Base-by-base conservation (phyloP, 768 basidiomycete genomes). In the Candolleomyces eurysporus region DNA sequence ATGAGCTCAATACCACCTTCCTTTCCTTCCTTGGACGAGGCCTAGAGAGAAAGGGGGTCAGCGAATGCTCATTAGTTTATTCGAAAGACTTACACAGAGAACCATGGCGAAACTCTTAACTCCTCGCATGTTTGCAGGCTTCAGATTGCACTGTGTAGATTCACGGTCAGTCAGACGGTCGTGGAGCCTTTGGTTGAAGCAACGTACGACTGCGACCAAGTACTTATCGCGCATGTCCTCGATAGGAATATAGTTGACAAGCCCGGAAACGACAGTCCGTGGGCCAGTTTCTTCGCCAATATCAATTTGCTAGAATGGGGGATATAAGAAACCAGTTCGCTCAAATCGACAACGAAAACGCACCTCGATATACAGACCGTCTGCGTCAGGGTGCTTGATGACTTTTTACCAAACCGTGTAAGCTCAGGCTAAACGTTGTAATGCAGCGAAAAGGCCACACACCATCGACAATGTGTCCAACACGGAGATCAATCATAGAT, bases 101-200 rank as follows among this genome's bases (percentile, higher is more conserved):
- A 99, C 91, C 97, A 99, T 98, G 36, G 95, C 97, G 69, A 91
- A 96, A 62, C 94, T 96, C 79, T 98, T 98, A 67, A 99, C 88
- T 2, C 97, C 97, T 61, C 96, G 88, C 96, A 99, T 98, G 66
- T 82, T 88, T 7, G 91, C 96, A 5, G 96, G 96, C 75, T 99
- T 98, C 63, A 99, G 76, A 73, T 98, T 96, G 73, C 91, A 94
- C 90, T 92, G 58, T 2, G 30, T 62, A 26, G 31, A 52, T 26
- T 26, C 26, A 26, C 2, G 26, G 26, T 26, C 26, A 26, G 26
- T 26, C 26, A 26, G 26, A 26, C 4, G 26, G 26, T 26, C 26
- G 26, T 26, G 4, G 26, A 26, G 21, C 42, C 42, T 52, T 19
- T 53, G 19, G 32, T 43, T 48, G 55, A 52, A 49, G n/a, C 42